phyloP scores from a whole-genome alignment of 306 rosid genomes.

The Astragalus membranaceus region DNA sequence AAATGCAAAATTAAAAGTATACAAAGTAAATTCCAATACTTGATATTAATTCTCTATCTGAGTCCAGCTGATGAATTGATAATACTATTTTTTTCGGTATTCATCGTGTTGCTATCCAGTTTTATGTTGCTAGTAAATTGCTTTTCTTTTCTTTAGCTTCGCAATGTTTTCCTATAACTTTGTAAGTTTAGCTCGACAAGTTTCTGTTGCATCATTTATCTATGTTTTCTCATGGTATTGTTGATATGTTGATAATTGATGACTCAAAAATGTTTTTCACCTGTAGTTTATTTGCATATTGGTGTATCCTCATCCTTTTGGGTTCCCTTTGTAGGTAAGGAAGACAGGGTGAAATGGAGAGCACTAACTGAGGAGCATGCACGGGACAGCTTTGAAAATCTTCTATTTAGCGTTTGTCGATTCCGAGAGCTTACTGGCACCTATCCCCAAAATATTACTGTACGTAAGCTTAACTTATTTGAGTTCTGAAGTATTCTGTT shows the following conservation, averaged over 20 bases:
- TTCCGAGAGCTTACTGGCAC: constrained; percentile 87
- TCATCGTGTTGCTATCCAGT: background rate
- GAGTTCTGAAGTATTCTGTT: background rate
- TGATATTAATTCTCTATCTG: constrained; percentile 3
- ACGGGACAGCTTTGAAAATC: constrained; percentile 94
- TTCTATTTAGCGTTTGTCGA: constrained; percentile 83
- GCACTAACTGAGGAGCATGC: constrained; percentile 97
- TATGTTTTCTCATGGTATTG: background rate
- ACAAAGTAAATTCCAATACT: background rate
- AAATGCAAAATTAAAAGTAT: background rate
- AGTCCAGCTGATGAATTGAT: background rate
- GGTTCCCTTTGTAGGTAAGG: constrained; percentile 42
- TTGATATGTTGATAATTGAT: background rate
- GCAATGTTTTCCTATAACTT: background rate
- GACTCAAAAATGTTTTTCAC: background rate
- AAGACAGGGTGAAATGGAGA: constrained; percentile 58
- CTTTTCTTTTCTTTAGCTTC: background rate
- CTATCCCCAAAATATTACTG: constrained; percentile 82
- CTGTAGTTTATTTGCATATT: constrained; percentile 7
- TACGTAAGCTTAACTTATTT: constrained; percentile 29
- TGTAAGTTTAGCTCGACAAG: background rate
- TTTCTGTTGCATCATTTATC: background rate
- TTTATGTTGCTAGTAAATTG: background rate
- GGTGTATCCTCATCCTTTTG: background rate
- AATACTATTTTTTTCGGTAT: background rate